Conservation (phyloP, 805 yeast species). For the Metschnikowia peoriensis region DNA sequence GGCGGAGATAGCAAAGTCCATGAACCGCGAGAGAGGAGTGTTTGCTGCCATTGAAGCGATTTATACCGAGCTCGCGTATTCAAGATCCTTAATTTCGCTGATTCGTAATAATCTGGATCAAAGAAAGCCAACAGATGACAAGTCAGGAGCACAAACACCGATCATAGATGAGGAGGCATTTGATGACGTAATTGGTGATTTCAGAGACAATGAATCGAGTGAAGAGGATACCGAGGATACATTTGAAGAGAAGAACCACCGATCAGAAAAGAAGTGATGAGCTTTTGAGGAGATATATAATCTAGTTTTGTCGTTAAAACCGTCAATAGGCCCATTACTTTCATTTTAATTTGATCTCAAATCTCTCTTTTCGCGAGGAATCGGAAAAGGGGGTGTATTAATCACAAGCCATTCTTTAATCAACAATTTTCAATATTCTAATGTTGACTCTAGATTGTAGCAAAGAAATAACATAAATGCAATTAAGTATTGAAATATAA, state of each 20-base stretch:
- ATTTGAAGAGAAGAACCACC: not conserved
- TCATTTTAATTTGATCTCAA: not conserved
- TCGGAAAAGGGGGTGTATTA: no score
- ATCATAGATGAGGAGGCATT: constrained; percentile 20
- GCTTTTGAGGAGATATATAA: no score
- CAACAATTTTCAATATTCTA: no score
- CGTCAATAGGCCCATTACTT: no score
- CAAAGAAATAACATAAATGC: no score
- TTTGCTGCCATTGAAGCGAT: constrained; percentile 69
- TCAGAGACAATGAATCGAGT: constrained; percentile 7
- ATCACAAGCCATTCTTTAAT: no score
- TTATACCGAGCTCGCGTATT: constrained; percentile 78
- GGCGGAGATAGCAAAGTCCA: constrained; percentile 54
- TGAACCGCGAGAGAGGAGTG: constrained; percentile 79
- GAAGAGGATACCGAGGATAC: not conserved
- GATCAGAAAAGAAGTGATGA: not conserved
- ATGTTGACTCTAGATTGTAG: no score
- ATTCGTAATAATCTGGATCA: constrained; percentile 41
- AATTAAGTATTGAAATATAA: no score
- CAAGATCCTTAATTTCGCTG: constrained; percentile 52
- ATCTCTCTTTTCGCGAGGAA: not conserved
- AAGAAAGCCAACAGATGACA: constrained; percentile 19
- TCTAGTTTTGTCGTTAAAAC: no score
- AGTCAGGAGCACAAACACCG: constrained; percentile 30
- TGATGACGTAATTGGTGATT: constrained; percentile 6